A percentile compares a stretch with the other conserved stretches of the same genome.
Evolutionary conservation across 164 flowering plant genomes (phyloP).

Genomic region (Euptelea pleiosperma): DNA sequence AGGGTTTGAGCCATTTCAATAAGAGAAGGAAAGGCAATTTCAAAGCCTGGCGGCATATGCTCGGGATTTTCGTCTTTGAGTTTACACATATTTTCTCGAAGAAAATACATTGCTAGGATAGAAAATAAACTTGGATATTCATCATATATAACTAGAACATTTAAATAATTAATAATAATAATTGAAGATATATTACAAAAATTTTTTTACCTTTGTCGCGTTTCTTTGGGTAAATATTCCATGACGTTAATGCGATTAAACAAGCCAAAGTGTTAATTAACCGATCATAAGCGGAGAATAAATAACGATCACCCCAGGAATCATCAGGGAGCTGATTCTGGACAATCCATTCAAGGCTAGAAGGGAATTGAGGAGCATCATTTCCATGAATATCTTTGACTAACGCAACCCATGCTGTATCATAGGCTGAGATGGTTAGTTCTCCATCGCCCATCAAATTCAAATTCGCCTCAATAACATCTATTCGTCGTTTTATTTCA

Average conservation of each 20-base stretch:
- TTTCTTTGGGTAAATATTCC: constrained; percentile 55
- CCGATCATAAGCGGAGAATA: no score
- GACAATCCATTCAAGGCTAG: no score
- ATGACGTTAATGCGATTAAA: constrained; percentile 57
- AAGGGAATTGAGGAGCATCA: constrained; percentile 45
- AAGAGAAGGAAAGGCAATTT: constrained; percentile 81
- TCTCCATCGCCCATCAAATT: constrained; percentile 70
- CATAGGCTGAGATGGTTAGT: constrained; percentile 71
- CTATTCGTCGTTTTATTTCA: constrained; percentile 32
- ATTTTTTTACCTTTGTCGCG: constrained; percentile 53
- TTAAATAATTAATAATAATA: no score
- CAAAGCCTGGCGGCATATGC: constrained; percentile 92
- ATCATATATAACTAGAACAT: no score
- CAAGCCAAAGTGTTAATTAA: no score
- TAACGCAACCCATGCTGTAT: constrained; percentile 90
- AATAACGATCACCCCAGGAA: no score
- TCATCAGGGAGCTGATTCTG: constrained; percentile 67
- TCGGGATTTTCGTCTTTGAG: constrained; percentile 59
- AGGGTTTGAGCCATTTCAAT: constrained; percentile 53
- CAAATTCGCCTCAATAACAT: constrained; percentile 35
- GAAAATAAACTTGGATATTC: no score
- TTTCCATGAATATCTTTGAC: constrained; percentile 43
- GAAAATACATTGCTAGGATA: constrained; percentile 42
- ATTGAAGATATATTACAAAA: no score
- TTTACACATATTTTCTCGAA: constrained; percentile 46